Percentiles rank a stretch among this genome's conserved stretches.
These are phyloP conservation scores for Dictyostelium citrinum DNA, from an alignment of 78 protist species.

Conservation along the genomic window DNA sequence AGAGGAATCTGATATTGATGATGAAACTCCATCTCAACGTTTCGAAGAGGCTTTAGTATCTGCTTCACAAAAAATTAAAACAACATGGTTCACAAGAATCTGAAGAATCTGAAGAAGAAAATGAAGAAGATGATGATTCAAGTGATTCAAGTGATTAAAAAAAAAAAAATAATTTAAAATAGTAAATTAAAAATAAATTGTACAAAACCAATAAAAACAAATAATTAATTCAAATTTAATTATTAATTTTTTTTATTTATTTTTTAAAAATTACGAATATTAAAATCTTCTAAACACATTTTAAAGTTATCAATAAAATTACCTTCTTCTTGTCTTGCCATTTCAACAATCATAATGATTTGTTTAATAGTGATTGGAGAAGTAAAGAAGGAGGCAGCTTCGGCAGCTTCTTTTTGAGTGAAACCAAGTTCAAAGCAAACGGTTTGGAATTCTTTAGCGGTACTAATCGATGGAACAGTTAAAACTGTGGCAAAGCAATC, in stretches of 20 bases:
- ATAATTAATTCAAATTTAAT: background rate
- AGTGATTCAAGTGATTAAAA: background rate
- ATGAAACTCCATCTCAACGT: background rate
- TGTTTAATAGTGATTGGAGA: constrained; percentile 87
- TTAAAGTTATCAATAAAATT: constrained; percentile 30
- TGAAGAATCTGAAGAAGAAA: background rate
- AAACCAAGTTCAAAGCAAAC: constrained; percentile 36
- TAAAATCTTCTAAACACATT: constrained; percentile 35
- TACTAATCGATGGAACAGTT: constrained; percentile 55
- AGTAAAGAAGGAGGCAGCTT: constrained; percentile 3
- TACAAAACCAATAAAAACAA: background rate
- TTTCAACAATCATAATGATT: constrained; percentile 89
- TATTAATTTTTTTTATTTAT: background rate
- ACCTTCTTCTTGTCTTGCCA: constrained; percentile 90
- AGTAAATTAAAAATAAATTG: background rate
- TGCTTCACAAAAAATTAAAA: background rate
- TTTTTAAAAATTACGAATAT: constrained; percentile 18
- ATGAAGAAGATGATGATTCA: background rate
- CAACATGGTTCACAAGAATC: background rate
- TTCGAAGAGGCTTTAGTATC: background rate
- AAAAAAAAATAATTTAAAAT: background rate
- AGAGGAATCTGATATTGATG: background rate
- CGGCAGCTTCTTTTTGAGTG: constrained; percentile 30
- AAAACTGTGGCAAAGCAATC: constrained; percentile 71
- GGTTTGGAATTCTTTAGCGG: background rate